These are phyloP conservation scores for Talaromyces sp. DNA, from an alignment of 2,329 filamentous ascomycete species.

Conservation along the genomic window DNA sequence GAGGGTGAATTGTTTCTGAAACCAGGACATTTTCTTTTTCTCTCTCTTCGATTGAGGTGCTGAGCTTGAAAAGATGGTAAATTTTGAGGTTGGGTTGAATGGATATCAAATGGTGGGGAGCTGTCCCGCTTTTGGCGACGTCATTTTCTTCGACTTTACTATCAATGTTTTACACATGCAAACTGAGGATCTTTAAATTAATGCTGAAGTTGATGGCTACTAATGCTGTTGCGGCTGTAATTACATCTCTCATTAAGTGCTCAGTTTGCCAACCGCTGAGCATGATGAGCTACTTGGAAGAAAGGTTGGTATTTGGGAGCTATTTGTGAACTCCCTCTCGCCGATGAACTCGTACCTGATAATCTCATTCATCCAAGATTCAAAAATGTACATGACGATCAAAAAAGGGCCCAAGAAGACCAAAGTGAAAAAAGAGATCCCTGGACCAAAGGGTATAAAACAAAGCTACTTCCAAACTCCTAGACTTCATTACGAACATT, in stretches of 20 bases:
- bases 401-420: neutral
- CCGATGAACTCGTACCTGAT: neutral
- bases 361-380: neutral
- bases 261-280: no score
- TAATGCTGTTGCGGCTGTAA: no score
- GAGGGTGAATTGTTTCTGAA: conserved; percentile 79
- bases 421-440: neutral
- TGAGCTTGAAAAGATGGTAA: no score
- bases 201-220: no score
- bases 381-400: neutral
- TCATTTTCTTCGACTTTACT: neutral
- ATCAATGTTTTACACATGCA: no score
- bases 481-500: neutral
- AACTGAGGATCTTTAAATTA: no score
- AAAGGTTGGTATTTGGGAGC: no score
- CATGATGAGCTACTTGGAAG: no score
- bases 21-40: conserved; percentile 64
- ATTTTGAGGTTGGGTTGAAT: no score
- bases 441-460: neutral
- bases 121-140: no score
- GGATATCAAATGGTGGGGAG: neutral
- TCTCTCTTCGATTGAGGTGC: neutral
- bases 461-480: neutral
- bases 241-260: no score
- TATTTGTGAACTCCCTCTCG: no score